A percentile compares a stretch with the other conserved stretches of the same genome.
phyloP scores from a whole-genome alignment of 2,329 filamentous ascomycete genomes.

The Fusarium armeniacum region DNA sequence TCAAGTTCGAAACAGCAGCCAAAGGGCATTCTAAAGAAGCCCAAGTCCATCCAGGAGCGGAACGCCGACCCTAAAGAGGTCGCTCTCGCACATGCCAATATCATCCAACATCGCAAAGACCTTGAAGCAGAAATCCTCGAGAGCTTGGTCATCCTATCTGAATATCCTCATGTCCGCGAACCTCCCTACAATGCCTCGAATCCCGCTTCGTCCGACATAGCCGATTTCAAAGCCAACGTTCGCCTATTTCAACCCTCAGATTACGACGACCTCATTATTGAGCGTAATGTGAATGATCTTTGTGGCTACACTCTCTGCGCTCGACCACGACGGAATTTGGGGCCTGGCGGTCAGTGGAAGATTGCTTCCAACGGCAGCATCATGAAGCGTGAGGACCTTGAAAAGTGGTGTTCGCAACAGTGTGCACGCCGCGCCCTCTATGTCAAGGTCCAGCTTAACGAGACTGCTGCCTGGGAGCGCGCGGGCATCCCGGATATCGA shows the following conservation, averaged over 20 bases:
- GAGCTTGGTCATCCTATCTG: slow-evolving; percentile 78
- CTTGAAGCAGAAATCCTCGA: slow-evolving; percentile 81
- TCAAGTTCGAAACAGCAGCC: slow-evolving; percentile 53
- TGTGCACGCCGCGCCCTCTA: slow-evolving; percentile 87
- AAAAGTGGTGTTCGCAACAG: slow-evolving; percentile 87
- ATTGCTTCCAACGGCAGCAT: slow-evolving; percentile 73
- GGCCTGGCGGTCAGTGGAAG: slow-evolving; percentile 75
- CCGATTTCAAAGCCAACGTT: slow-evolving; percentile 75
- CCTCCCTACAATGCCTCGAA: slow-evolving; percentile 59
- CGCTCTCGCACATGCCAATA: slow-evolving; percentile 84
- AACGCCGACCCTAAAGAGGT: slow-evolving; percentile 67
- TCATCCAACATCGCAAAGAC: slow-evolving; percentile 86
- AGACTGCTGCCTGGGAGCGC: slow-evolving; percentile 88
- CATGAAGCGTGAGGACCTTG: slow-evolving; percentile 77
- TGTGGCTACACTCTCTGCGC: slow-evolving; percentile 90
- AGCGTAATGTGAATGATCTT: slow-evolving; percentile 84
- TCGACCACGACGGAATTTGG: slow-evolving; percentile 69
- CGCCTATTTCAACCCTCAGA: slow-evolving; percentile 85
- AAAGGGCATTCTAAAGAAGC: slow-evolving; percentile 74
- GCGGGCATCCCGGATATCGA: slow-evolving; percentile 68
- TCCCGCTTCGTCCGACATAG: slow-evolving; percentile 70
- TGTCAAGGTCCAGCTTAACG: slow-evolving; percentile 88
- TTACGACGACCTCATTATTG: slow-evolving; percentile 88
- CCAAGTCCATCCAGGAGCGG: slow-evolving; percentile 47
- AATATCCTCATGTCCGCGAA: slow-evolving; percentile 61